A percentile compares a stretch with the other conserved stretches of the same genome.
Conservation (phyloP, 2,329 filamentous ascomycete species). For the Trichocomaceae sp. region DNA sequence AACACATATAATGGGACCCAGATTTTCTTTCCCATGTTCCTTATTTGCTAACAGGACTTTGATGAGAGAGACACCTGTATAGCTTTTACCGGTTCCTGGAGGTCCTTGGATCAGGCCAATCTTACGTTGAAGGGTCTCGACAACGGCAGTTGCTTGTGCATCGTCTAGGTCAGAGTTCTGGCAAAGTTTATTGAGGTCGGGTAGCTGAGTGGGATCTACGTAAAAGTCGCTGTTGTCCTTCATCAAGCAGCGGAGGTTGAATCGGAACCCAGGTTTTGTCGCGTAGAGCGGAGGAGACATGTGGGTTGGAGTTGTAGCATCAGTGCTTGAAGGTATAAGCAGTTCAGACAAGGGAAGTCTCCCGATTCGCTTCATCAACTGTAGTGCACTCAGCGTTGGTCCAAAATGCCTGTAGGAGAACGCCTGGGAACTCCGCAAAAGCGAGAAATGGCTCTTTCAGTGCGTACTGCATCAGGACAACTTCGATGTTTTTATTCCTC, state of each 20-base stretch:
- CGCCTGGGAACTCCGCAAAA: conserved; percentile 57
- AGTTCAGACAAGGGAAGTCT: conserved; percentile 47
- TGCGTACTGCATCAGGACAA: neutral
- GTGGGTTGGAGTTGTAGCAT: conserved; percentile 16
- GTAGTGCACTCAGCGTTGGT: conserved; percentile 51
- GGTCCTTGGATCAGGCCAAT: conserved; percentile 63
- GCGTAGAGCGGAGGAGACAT: conserved; percentile 50
- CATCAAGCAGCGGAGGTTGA: conserved; percentile 27
- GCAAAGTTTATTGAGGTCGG: conserved; percentile 26
- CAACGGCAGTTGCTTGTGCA: conserved; percentile 46
- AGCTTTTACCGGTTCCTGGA: conserved; percentile 64
- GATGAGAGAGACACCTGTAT: conserved; percentile 54
- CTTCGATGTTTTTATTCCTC: neutral
- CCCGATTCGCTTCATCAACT: conserved; percentile 43
- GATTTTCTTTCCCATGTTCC: conserved; percentile 14
- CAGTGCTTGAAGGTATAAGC: conserved; percentile 21
- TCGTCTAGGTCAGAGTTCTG: conserved; percentile 46
- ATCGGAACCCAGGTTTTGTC: conserved; percentile 43
- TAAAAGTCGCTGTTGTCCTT: conserved; percentile 19
- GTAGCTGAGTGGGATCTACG: conserved; percentile 23
- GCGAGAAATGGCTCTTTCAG: conserved; percentile 3
- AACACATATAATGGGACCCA: conserved; percentile 45
- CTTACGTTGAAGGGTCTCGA: conserved; percentile 47
- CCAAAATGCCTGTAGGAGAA: conserved; percentile 54
- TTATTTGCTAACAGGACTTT: conserved; percentile 35